Conservation (phyloP, 1,284 basidiomycete genomes). For the Trichosporon asahii region DNA sequence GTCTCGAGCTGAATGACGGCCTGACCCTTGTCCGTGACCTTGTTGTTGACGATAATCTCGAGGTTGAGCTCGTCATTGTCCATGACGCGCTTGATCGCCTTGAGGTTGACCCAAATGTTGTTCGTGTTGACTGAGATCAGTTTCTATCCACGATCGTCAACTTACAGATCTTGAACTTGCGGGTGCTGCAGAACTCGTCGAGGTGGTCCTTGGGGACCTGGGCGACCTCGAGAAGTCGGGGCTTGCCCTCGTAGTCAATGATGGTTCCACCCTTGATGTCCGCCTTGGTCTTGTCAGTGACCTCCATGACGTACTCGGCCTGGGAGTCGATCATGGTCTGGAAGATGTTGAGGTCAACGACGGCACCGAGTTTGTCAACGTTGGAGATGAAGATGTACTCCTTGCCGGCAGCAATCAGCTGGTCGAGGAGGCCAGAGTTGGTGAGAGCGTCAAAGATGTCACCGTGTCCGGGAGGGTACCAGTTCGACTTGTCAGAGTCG, state of each 20-base stretch:
- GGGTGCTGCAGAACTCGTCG: slow-evolving; percentile 89
- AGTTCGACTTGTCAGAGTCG: slow-evolving; percentile 88
- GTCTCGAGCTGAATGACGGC: slow-evolving; percentile 92
- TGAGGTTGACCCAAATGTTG: slow-evolving; percentile 85
- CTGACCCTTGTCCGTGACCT: slow-evolving; percentile 79
- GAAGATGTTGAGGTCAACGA: slow-evolving; percentile 63
- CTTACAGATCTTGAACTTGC: slow-evolving; percentile 68
- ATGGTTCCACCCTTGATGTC: slow-evolving; percentile 99
- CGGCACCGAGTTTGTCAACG: slow-evolving; percentile 97
- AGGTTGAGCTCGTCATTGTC: slow-evolving; percentile 76
- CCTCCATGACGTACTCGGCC: slow-evolving; percentile 95
- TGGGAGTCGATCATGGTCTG: slow-evolving; percentile 86
- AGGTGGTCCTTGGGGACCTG: slow-evolving; percentile 97
- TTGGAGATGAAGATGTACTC: slow-evolving; percentile 99
- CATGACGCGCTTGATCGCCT: slow-evolving; percentile 90
- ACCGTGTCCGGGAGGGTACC: slow-evolving; percentile 99
- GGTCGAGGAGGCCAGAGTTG: slow-evolving; percentile 95
- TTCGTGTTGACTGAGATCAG: slow-evolving; percentile 61
- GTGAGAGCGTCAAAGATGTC: slow-evolving; percentile 61
- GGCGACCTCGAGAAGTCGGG: slow-evolving; percentile 92
- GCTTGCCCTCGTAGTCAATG: slow-evolving; percentile 91
- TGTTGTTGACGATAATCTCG: slow-evolving; percentile 87
- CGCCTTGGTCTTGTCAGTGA: slow-evolving; percentile 99
- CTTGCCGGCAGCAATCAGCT: slow-evolving; percentile 90
- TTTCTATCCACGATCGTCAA: slow-evolving; percentile 11